A percentile compares a stretch with the other conserved stretches of the same genome.
Evolutionary conservation across 352 stramenopile species (phyloP).

Genomic region (Globisporangium nodosum): DNA sequence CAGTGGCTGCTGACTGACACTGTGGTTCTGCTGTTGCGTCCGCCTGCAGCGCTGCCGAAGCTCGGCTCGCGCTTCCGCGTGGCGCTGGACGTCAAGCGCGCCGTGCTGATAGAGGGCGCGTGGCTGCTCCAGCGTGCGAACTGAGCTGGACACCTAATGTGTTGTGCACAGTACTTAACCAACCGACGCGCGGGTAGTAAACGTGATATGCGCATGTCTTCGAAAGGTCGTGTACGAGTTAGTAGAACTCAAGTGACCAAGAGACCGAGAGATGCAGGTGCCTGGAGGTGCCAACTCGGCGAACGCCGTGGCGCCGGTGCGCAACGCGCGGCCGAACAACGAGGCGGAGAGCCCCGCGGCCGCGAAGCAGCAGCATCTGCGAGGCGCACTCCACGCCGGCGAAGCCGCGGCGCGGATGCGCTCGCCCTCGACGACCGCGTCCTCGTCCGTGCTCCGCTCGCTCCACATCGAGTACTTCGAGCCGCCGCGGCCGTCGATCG

Average conservation of each 20-base stretch:
- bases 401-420: background rate
- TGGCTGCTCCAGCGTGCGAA: slow-evolving; percentile 29
- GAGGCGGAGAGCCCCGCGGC: background rate
- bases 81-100: slow-evolving; percentile 21
- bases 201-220: no score
- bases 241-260: background rate
- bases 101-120: slow-evolving; percentile 37
- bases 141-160: background rate
- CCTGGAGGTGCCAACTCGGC: background rate
- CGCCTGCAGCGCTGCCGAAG: slow-evolving; percentile 42
- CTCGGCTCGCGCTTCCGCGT: slow-evolving; percentile 34
- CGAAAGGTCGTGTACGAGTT: no score
- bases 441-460: slow-evolving; percentile 8
- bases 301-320: slow-evolving; percentile 8
- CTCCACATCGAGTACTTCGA: slow-evolving; percentile 19
- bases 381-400: background rate
- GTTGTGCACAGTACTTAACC: no score
- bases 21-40: slow-evolving; percentile 3
- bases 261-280: background rate
- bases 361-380: background rate
- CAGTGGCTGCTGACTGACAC: background rate
- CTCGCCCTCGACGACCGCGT: slow-evolving; percentile 1
- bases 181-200: no score
- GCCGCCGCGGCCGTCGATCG: slow-evolving; percentile 6
- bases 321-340: background rate